Conservation (phyloP, 2,329 filamentous ascomycete genomes). For the Cylindrodendrum hubeiense region DNA sequence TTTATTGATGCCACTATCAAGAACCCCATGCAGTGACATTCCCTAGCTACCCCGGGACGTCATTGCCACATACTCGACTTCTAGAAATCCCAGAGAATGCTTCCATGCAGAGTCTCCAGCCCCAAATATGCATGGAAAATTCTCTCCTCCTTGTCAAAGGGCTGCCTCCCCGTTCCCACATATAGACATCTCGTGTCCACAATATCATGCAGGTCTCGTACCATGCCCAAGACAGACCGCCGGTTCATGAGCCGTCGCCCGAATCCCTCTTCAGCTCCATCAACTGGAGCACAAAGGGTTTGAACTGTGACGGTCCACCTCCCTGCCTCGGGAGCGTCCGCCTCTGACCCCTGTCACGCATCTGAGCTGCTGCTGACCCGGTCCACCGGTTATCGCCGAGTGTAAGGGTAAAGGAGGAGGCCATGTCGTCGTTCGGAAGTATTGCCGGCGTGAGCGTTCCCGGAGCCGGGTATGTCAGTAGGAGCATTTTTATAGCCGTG, state of each 20-base stretch:
- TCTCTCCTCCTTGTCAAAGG: background rate
- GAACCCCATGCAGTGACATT: background rate
- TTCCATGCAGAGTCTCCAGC: background rate
- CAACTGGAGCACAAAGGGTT: slow-evolving; percentile 22
- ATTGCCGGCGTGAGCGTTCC: slow-evolving; percentile 5
- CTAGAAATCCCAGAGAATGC: background rate
- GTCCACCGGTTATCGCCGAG: slow-evolving; percentile 17
- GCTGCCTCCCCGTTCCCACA: background rate
- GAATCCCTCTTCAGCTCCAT: slow-evolving; percentile 2
- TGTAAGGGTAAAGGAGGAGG: slow-evolving; percentile 13
- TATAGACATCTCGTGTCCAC: slow-evolving; percentile 2
- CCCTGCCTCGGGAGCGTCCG: slow-evolving; percentile 15
- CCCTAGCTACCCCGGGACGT: background rate
- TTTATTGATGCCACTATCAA: background rate
- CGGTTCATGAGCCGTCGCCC: background rate
- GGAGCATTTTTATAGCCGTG: slow-evolving; percentile 23
- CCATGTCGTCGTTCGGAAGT: slow-evolving; percentile 8
- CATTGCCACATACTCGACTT: background rate
- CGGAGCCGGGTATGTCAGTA: slow-evolving; percentile 19
- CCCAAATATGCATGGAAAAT: background rate
- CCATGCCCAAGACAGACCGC: background rate
- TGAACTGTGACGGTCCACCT: slow-evolving; percentile 22
- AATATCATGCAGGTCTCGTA: slow-evolving; percentile 9
- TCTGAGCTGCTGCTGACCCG: slow-evolving; percentile 13
- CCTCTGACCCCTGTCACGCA: slow-evolving; percentile 13